A percentile compares a stretch with the other conserved stretches of the same genome.
Conservation (phyloP, 1,139 yeast species). For the Yamadazyma kanchanaburiensis region DNA sequence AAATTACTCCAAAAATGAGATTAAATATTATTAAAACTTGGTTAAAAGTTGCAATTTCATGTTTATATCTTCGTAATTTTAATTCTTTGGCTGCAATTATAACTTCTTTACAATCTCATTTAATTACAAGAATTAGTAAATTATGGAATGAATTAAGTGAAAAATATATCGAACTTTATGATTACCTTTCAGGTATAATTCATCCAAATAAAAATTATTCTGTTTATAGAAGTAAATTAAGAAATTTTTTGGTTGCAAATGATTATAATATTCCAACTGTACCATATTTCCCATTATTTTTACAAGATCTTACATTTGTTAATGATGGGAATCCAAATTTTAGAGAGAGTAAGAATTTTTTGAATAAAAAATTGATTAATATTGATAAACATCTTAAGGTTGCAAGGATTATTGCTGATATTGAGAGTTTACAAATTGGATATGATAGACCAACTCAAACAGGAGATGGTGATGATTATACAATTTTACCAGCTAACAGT, state of each 20-base stretch:
- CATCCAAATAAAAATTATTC: constrained; percentile 83
- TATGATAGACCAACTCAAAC: constrained; percentile 25
- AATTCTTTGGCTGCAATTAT: constrained; percentile 88
- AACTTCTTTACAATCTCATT: constrained; percentile 79
- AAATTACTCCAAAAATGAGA: constrained; percentile 46
- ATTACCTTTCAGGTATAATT: constrained; percentile 64
- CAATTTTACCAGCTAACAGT: constrained; percentile 39
- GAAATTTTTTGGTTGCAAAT: constrained; percentile 49
- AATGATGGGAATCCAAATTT: constrained; percentile 82
- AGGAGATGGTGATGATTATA: constrained; percentile 21
- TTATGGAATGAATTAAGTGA: constrained; percentile 68
- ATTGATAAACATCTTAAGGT: constrained; percentile 79
- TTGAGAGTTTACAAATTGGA: constrained; percentile 73
- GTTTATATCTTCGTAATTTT: constrained; percentile 75
- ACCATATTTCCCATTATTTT: constrained; percentile 79
- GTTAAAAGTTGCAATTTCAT: constrained; percentile 82
- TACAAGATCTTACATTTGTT: constrained; percentile 85
- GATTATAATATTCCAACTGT: constrained; percentile 68
- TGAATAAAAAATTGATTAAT: constrained; percentile 63
- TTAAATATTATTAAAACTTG: constrained; percentile 68
- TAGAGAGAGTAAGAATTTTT: constrained; percentile 58
- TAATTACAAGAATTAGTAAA: constrained; percentile 62
- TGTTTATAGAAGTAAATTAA: constrained; percentile 67
- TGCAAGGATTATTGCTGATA: constrained; percentile 70
- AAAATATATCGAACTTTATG: constrained; percentile 64